Base-by-base conservation (phyloP, 805 yeast species). In the Myxozyma kluyveri region DNA sequence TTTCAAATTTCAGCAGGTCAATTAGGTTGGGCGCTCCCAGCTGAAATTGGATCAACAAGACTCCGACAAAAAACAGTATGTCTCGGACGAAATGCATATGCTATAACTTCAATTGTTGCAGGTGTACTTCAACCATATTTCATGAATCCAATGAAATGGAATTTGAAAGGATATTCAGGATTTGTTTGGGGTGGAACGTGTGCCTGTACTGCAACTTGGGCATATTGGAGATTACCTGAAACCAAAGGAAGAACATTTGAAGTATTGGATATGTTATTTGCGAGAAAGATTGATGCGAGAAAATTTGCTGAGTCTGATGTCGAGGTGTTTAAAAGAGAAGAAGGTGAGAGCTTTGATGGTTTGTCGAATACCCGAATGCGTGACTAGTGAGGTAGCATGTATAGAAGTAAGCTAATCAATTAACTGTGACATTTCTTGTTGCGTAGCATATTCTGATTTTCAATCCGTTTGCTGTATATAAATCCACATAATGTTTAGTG, bases 221-320 rank as follows among this genome's bases (percentile, higher is more conserved):
- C 73, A 29, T 75, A 68, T 65, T 75, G 77, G 65, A 74, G 77
- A 45, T 68, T 81, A 47, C 86, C 87, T 5, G 87, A 82, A 65
- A 78, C 84, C 24, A 71, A 72, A 59, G 75, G 74, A 43, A 72
- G 82, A 65, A 77, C 85, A 0, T 80, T 71, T 62, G 83, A 81
- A 44, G 86, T 82, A 61, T 67, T 82, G 62, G 86, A 81, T 65
- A 67, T 70, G 48, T 68, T 82, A 67, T 82, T 81, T 66, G 70
- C 58, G 39, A 56, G 61, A 57, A 56, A 61, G 46, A 60, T 61
- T 45, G 54, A 66, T 10, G 65, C 69, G n/a, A 52, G 68, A 41
- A 58, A 67, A 51, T 60, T 64, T 56, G 32, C 49, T 58, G 2
- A 58, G 61, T 29, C 58, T 59, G 40, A 63, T 17, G 48, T 51